Evolutionary conservation across 73 alveolate species (phyloP), one percentile per base, ranked within the genome.

Genomic region (Paraurostyla sp.): DNA sequence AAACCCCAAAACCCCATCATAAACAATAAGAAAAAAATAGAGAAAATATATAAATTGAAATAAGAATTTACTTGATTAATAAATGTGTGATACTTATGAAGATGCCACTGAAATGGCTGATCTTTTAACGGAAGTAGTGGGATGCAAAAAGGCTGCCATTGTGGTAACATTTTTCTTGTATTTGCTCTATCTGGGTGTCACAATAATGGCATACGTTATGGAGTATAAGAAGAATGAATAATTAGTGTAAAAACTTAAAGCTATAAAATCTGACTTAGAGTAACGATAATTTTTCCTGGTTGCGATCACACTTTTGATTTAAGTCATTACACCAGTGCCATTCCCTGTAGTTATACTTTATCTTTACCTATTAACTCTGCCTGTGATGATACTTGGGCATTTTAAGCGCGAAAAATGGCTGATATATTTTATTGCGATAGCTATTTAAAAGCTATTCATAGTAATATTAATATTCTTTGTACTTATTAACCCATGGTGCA

Each of bases 401-500:
- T 7, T 52, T 6, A 50, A 78, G 46, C 52, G 16, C 3, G 89
- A 78, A 1, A 78, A 78, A 36, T 78, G 89, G 76, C 27, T 48
- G 23, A 45, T 73, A 15, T 16, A 36, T 3, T 27, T 73, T 27
- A 71, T 50, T 9, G 87, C 73, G 22, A 3, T 45, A 0, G 71
- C 57, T 23, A 6, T 38, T 6, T 50, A 73, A 50, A 0, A 43
- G 49, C 35, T 73, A 6, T 48, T 73, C 46, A 57, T 57, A 11
- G 13, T 73, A 22, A 50, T 73, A 11, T 33, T 73, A 56, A 73
- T 73, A 40, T 73, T 73, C 87, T 73, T 73, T 73, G 87, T 73
- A 2, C 32, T 73, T 0, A 73, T 73, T 7, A 73, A 73, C 46
- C 87, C 87, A 1, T 73, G 87, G 87, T 73, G 87, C 87, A 73